A percentile compares a stretch with the other conserved stretches of the same genome.
Evolutionary conservation across 2,329 filamentous ascomycete species (phyloP).

Genomic region (Raffaelea albimanens): DNA sequence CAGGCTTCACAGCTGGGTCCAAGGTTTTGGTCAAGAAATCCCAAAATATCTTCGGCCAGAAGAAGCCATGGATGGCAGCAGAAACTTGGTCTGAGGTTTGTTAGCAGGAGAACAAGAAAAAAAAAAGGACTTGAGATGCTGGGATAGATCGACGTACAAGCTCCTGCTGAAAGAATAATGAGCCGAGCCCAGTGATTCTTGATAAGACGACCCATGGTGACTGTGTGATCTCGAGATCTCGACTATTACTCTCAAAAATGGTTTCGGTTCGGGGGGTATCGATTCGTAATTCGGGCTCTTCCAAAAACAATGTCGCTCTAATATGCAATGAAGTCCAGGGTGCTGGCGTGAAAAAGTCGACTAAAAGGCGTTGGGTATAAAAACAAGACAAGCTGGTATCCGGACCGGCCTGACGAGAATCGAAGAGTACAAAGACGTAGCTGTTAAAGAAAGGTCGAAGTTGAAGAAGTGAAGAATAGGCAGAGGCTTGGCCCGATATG

Average conservation of each 20-base stretch:
- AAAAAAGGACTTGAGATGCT: too few species aligned
- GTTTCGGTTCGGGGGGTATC: too few species aligned
- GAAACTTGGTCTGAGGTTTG: conserved; percentile 69
- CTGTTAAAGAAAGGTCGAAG: conserved; percentile 7
- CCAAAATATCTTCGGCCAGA: conserved; percentile 99
- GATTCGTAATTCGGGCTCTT: background rate
- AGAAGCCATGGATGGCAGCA: conserved; percentile 77
- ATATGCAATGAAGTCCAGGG: conserved; percentile 8
- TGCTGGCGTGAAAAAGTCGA: conserved; percentile 10
- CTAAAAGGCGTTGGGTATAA: conserved; percentile 10
- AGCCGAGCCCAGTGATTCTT: conserved; percentile 99
- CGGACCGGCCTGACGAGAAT: conserved; percentile 39
- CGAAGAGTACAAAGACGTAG: too few species aligned
- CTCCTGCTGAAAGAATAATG: conserved; percentile 77
- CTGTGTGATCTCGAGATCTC: background rate
- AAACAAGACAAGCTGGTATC: conserved; percentile 28
- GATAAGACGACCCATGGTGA: conserved; percentile 87
- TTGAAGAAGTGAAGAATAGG: conserved; percentile 13
- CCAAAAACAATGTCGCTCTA: background rate
- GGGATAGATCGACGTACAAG: conserved; percentile 50
- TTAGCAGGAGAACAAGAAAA: conserved; percentile 1
- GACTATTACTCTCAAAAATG: too few species aligned
- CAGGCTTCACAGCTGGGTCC: conserved; percentile 72
- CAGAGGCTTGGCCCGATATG: conserved; percentile 33
- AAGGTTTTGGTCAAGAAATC: conserved; percentile 90